These are phyloP conservation scores for Hippophae tibetana DNA, from an alignment of 306 rosid genomes.

Conservation along the genomic window DNA sequence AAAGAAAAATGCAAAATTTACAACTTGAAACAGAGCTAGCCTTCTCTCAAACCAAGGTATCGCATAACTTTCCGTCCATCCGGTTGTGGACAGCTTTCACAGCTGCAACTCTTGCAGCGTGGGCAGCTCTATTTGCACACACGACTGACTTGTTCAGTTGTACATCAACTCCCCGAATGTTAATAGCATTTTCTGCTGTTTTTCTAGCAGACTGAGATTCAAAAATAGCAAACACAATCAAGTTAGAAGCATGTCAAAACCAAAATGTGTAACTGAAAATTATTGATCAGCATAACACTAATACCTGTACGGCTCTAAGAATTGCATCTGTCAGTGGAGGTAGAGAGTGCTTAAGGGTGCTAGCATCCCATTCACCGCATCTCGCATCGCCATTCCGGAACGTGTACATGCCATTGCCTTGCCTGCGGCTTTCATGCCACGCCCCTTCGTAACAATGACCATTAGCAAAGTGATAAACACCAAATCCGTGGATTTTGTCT, in stretches of 20 bases:
- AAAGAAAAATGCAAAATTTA: slow-evolving; percentile 46
- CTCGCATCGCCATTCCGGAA: slow-evolving; percentile 59
- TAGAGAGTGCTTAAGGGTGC: slow-evolving; percentile 65
- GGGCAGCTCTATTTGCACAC: slow-evolving; percentile 83
- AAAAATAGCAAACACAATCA: not conserved
- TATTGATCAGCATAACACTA: not conserved
- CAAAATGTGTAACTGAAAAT: not conserved
- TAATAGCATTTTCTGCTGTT: slow-evolving; percentile 68
- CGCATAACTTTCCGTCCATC: slow-evolving; percentile 86
- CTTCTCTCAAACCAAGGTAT: slow-evolving; percentile 34
- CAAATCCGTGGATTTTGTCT: slow-evolving; percentile 96
- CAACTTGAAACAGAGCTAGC: slow-evolving; percentile 37
- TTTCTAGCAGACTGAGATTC: slow-evolving; percentile 67
- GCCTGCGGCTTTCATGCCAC: slow-evolving; percentile 94
- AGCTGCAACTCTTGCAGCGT: slow-evolving; percentile 97
- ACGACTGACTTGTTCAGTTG: slow-evolving; percentile 69
- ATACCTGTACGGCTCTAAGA: slow-evolving; percentile 76
- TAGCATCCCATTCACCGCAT: slow-evolving; percentile 93
- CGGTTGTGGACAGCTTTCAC: slow-evolving; percentile 93
- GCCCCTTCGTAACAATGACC: slow-evolving; percentile 96
- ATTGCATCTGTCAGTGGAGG: slow-evolving; percentile 42
- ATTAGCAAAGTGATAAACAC: slow-evolving; percentile 85
- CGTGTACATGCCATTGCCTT: slow-evolving; percentile 68
- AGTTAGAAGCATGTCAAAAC: not conserved
- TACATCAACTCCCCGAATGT: slow-evolving; percentile 54